Conservation (phyloP, 768 basidiomycete genomes). For the Sarcomyxa edulis region DNA sequence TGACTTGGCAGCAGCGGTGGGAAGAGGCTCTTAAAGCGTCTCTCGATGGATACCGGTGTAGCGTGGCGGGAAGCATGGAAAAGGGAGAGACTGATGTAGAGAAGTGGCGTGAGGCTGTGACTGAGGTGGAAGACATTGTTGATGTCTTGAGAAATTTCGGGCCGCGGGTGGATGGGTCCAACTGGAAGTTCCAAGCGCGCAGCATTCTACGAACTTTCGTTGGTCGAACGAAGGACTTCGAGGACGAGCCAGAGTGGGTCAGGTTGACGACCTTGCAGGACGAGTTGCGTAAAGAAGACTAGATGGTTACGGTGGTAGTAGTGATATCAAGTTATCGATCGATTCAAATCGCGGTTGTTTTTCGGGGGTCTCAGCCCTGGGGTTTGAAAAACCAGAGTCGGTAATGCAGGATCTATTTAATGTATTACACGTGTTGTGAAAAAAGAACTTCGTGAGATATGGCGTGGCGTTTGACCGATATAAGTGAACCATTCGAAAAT, state of each 20-base stretch:
- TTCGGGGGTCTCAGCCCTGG: too few species aligned
- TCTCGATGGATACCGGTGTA: constrained; percentile 78
- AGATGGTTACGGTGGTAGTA: constrained; percentile 4
- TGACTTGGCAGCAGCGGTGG: constrained; percentile 69
- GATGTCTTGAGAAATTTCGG: constrained; percentile 83
- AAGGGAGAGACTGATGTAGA: constrained; percentile 62
- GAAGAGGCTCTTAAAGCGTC: constrained; percentile 77
- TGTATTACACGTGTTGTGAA: too few species aligned
- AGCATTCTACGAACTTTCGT: constrained; percentile 87
- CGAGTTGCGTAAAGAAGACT: constrained; percentile 45
- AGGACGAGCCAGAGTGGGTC: constrained; percentile 84
- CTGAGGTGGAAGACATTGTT: constrained; percentile 79
- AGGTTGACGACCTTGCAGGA: constrained; percentile 61
- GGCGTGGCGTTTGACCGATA: too few species aligned
- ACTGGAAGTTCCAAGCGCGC: constrained; percentile 84
- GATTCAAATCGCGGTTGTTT: too few species aligned
- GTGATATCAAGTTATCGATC: too few species aligned
- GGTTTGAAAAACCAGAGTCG: too few species aligned
- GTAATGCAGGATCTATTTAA: too few species aligned
- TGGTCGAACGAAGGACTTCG: constrained; percentile 82
- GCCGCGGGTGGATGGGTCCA: constrained; percentile 48
- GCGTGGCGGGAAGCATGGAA: constrained; percentile 55
- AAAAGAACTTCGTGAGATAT: too few species aligned
- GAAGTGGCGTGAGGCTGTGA: constrained; percentile 71
- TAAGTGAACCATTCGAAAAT: constrained; percentile 2